Evolutionary conservation across 208 protist species (phyloP).

Genomic region (Wallacemonas sp.): DNA sequence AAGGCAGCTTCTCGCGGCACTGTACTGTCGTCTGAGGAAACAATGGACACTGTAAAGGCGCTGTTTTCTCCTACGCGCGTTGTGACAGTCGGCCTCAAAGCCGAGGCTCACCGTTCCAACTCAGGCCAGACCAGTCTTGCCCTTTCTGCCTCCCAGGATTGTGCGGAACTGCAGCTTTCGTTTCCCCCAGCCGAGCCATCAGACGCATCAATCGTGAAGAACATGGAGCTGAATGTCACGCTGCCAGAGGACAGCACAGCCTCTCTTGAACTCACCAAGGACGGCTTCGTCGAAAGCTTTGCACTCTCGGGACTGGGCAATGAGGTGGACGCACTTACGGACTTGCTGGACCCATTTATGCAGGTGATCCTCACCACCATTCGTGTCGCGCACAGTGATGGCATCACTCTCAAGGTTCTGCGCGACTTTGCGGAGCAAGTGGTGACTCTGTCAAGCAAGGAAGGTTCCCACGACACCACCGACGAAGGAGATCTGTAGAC

Average conservation of each 20-base stretch:
- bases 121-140: background rate
- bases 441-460: too few relatives aligned
- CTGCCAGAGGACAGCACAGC: background rate
- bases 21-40: background rate
- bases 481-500: too few relatives aligned
- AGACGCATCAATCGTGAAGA: background rate
- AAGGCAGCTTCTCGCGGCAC: background rate
- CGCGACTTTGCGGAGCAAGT: too few relatives aligned
- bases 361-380: background rate
- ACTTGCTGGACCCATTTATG: background rate
- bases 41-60: background rate
- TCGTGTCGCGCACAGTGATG: background rate
- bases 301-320: background rate
- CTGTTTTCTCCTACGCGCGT: background rate
- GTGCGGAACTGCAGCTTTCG: background rate
- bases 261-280: background rate
- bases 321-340: background rate
- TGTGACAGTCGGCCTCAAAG: background rate
- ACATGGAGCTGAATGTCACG: background rate
- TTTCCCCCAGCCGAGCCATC: background rate
- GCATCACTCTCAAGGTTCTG: background rate
- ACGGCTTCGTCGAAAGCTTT: background rate
- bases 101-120: background rate
- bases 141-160: background rate
- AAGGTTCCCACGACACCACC: too few relatives aligned